Evolutionary conservation across 805 yeast genomes (phyloP), one percentile per base, ranked within the genome.

Genomic region (Ogataea paraovalis): DNA sequence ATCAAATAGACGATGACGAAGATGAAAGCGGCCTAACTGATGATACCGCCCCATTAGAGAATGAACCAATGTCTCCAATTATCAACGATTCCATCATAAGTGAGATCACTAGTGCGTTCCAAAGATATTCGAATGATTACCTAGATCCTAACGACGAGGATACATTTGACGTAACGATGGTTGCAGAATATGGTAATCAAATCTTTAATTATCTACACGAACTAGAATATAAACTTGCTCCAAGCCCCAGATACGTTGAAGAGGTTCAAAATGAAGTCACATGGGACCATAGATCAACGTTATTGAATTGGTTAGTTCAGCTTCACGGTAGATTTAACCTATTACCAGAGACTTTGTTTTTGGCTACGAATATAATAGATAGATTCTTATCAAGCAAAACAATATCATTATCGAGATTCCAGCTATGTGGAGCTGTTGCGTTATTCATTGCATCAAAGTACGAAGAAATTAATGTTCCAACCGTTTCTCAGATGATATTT

Each of bases 361-460:
- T 90, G 47, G 86, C 96, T 2, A 84, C 87, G 44, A 89, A 88
- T 66, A 70, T 88, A 48, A 83, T 90, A 81, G 97, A 90, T 69
- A 71, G 97, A 55, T 89, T 86, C 63, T 75, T 91, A 54, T 82
- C 79, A 73, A 84, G 19, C 63, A 75, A 51, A 83, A 75, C 79
- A 44, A 95, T 94, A 2, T 82, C 96, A 10, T 73, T 90, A 51
- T 79, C 87, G 49, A 81, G 92, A 62, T 85, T 94, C 60, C 99
- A 94, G 69, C 76, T 94, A 51, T 96, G 94, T 43, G 99, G 98
- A 13, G 96, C 96, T 1, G 87, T 94, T 4, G 78, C 91, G 20
- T 69, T 90, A 46, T 87, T 89, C 67, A 82, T 88, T 49, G 96
- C 97, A 23, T 92, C 97, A n/a, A 90, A 90, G 67, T 87, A 86